phyloP scores from a whole-genome alignment of 2,329 filamentous ascomycete genomes.

The Dactylellina cionopaga region DNA sequence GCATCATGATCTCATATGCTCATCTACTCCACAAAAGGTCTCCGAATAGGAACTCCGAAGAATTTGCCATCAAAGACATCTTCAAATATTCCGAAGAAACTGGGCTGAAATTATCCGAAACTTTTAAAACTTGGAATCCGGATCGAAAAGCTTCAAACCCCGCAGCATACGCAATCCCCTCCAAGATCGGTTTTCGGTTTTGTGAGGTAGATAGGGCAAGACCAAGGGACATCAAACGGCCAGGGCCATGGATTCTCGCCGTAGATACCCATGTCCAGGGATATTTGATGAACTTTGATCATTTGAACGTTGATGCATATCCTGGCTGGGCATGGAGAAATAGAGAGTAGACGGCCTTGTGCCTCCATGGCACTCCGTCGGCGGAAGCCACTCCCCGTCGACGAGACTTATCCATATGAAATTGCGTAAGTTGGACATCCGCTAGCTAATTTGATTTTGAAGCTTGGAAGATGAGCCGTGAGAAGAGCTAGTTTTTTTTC shows the following conservation, averaged over 20 bases:
- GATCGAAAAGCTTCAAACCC: conserved; percentile 19
- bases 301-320: conserved; percentile 37
- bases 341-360: neutral
- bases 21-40: conserved; percentile 13
- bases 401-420: conserved; percentile 13
- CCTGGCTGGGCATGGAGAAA: neutral
- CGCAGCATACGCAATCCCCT: neutral
- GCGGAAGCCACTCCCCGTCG: conserved; percentile 27
- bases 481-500: too few relatives aligned
- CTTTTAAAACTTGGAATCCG: conserved; percentile 11
- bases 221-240: conserved; percentile 33
- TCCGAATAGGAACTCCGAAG: conserved; percentile 19
- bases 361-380: neutral
- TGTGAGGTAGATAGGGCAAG: conserved; percentile 25
- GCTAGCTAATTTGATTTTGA: too few relatives aligned
- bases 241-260: conserved; percentile 22
- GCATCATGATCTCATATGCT: conserved; percentile 31
- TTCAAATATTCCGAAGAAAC: neutral
- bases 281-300: conserved; percentile 22
- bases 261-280: conserved; percentile 40
- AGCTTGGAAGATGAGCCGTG: too few relatives aligned
- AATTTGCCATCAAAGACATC: neutral
- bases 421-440: conserved; percentile 21
- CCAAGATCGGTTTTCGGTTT: conserved; percentile 28
- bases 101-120: conserved; percentile 19